Conservation (phyloP, 148 eudicot species). For the Amaranthus palmeri region DNA sequence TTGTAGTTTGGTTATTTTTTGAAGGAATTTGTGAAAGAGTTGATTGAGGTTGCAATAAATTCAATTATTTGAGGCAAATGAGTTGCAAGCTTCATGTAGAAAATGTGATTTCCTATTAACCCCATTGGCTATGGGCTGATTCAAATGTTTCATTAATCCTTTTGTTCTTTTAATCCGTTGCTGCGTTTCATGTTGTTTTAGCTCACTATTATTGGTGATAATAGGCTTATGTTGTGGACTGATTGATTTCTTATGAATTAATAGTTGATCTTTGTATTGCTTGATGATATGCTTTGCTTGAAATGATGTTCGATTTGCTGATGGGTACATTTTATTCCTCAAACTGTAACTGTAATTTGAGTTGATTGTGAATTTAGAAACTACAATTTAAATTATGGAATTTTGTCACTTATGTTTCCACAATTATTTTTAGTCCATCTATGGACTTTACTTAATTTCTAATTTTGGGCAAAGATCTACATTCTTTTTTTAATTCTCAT, state of each 20-base stretch:
- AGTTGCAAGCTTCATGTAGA: conserved; percentile 72
- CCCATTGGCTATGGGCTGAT: conserved; percentile 48
- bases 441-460: too few relatives aligned
- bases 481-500: too few relatives aligned
- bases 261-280: neutral
- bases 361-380: too few relatives aligned
- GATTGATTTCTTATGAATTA: neutral
- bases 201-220: neutral
- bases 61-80: neutral
- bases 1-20: neutral
- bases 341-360: too few relatives aligned
- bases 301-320: too few relatives aligned
- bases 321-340: too few relatives aligned
- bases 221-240: neutral
- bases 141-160: conserved; percentile 12
- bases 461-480: too few relatives aligned
- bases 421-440: too few relatives aligned
- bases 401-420: too few relatives aligned
- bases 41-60: neutral
- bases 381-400: too few relatives aligned
- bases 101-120: conserved; percentile 50
- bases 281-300: neutral
- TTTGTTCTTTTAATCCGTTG: neutral
- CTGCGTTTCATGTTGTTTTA: neutral
- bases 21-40: neutral